Conservation (phyloP, 2,329 filamentous ascomycete species). For the Fulvia fulva region DNA sequence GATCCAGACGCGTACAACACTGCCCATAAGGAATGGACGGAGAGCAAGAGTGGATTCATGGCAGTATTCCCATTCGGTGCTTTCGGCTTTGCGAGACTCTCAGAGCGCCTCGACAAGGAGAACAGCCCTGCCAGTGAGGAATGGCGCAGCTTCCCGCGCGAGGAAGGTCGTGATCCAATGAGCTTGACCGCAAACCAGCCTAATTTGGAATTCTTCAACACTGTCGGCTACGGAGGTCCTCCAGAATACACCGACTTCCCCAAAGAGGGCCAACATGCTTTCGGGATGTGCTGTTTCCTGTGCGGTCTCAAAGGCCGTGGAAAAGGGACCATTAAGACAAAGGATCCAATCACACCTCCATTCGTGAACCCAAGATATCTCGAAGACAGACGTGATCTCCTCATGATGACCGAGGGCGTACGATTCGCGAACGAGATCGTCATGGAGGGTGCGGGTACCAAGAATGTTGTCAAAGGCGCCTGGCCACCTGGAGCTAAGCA, state of each 20-base stretch:
- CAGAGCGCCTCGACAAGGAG: conserved; percentile 52
- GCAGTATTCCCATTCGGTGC: conserved; percentile 61
- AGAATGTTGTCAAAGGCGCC: conserved; percentile 55
- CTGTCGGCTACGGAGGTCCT: conserved; percentile 59
- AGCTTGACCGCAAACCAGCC: conserved; percentile 54
- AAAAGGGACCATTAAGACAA: conserved; percentile 48
- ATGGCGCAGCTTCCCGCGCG: conserved; percentile 48
- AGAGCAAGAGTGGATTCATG: conserved; percentile 55
- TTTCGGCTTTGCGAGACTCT: conserved; percentile 60
- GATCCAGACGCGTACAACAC: conserved; percentile 47
- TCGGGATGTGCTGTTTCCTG: conserved; percentile 56
- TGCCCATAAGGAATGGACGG: conserved; percentile 54
- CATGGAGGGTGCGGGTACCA: conserved; percentile 55
- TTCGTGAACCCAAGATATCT: conserved; percentile 58
- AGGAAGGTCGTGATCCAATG: conserved; percentile 59
- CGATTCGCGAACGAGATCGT: conserved; percentile 59
- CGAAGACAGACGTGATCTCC: conserved; percentile 54
- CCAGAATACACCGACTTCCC: conserved; percentile 56
- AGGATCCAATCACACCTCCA: conserved; percentile 50
- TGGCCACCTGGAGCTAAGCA: conserved; percentile 54
- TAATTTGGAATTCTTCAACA: conserved; percentile 60
- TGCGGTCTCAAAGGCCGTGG: conserved; percentile 57
- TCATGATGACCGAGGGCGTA: conserved; percentile 58
- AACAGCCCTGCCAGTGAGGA: conserved; percentile 37
- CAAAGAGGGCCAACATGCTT: conserved; percentile 51